Evolutionary conservation across 768 basidiomycete genomes (phyloP).

Genomic region (Xanthoconium stramineum): DNA sequence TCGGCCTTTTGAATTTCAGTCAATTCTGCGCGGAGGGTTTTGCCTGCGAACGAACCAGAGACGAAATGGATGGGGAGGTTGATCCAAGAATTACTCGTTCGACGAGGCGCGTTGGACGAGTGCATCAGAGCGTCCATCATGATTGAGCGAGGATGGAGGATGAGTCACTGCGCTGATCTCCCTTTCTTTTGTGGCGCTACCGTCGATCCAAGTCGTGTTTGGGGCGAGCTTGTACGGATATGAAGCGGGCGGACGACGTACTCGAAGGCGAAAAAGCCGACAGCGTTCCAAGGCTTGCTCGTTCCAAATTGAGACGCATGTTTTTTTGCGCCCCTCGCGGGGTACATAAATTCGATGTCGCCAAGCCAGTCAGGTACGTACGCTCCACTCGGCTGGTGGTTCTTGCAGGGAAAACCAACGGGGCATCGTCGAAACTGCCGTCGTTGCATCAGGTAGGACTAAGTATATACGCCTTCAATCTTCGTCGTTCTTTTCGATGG

Average conservation of each 20-base stretch:
- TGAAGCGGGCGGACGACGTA: not conserved
- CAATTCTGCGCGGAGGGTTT: conserved; percentile 50
- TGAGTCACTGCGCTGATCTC: conserved; percentile 4
- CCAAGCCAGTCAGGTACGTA: conserved; percentile 9
- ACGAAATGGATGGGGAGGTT: conserved; percentile 50
- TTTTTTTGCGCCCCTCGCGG: not conserved
- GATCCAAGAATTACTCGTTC: conserved; percentile 28
- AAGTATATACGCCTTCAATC: not conserved
- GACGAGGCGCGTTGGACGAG: conserved; percentile 18
- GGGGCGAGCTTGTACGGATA: conserved; percentile 8
- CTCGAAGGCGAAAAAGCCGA: conserved; percentile 1
- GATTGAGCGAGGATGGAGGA: not conserved
- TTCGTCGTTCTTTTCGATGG: not conserved
- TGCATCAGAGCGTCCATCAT: conserved; percentile 19
- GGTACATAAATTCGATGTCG: conserved; percentile 6
- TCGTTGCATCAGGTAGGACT: not conserved
- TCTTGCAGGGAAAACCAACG: too few species aligned
- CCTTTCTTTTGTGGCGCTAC: not conserved
- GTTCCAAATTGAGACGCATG: conserved; percentile 27
- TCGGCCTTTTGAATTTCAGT: conserved; percentile 65
- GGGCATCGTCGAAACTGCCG: not conserved
- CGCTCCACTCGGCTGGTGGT: too few species aligned
- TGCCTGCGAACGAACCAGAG: conserved; percentile 60
- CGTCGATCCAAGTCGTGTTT: conserved; percentile 16
- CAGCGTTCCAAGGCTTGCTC: conserved; percentile 7